Conservation (phyloP, 179 eudicot genomes). For the Pouteria campechiana region DNA sequence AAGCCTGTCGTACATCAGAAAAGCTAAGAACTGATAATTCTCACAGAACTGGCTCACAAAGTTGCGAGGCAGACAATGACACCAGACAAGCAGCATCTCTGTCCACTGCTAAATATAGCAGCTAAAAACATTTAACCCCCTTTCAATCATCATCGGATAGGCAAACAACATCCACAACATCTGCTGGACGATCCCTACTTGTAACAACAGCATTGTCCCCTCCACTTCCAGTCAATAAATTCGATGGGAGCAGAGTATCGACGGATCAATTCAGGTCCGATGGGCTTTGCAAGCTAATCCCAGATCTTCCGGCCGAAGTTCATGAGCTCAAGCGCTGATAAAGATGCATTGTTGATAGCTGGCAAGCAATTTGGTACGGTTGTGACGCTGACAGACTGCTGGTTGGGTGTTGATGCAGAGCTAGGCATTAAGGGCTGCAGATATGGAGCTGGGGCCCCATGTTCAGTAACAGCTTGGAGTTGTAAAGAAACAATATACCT, state of each 20-base stretch:
- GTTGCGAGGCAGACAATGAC: too few species aligned
- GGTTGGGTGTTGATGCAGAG: conserved; percentile 6
- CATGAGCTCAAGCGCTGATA: conserved; percentile 3
- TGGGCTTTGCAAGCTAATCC: not conserved
- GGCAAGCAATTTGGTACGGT: not conserved
- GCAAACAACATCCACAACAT: conserved; percentile 12
- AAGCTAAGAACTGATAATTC: too few species aligned
- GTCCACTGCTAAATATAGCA: too few species aligned
- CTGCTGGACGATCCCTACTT: too few species aligned
- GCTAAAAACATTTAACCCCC: too few species aligned
- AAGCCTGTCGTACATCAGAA: too few species aligned
- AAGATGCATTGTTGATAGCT: not conserved
- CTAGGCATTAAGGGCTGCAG: conserved; percentile 23
- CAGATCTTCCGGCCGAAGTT: conserved; percentile 1
- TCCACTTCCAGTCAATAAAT: conserved; percentile 5
- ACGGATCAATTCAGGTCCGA: conserved; percentile 2
- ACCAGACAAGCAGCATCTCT: too few species aligned
- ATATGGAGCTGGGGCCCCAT: conserved; percentile 36
- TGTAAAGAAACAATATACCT: too few species aligned
- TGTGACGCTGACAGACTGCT: conserved; percentile 1
- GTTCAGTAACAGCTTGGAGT: conserved; percentile 14
- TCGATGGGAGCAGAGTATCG: conserved; percentile 4
- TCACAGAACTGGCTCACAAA: too few species aligned
- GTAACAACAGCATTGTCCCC: not conserved
- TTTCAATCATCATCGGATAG: conserved; percentile 28